These are phyloP conservation scores for Ascochyta fabae DNA, from an alignment of 2,329 filamentous ascomycete genomes.

Conservation along the genomic window DNA sequence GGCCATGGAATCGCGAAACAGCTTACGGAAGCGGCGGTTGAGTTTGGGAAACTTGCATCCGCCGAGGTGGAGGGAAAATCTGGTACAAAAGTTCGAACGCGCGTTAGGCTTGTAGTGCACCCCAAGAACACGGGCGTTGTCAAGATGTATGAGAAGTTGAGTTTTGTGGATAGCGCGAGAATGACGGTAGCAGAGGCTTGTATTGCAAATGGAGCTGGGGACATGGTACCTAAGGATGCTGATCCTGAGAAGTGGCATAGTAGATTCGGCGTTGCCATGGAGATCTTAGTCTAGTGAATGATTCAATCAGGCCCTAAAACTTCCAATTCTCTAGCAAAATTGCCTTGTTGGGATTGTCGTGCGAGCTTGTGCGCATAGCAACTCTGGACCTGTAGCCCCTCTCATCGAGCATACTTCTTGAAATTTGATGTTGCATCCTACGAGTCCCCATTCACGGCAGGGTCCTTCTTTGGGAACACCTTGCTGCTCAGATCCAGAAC, in stretches of 20 bases:
- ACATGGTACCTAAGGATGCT: conserved; percentile 1
- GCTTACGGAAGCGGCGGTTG: conserved; percentile 6
- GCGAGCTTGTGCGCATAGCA: too few species aligned
- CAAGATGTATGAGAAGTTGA: conserved; percentile 8
- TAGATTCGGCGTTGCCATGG: conserved; percentile 10
- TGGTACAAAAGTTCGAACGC: not conserved
- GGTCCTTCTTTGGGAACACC: conserved; percentile 22
- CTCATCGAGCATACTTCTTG: too few species aligned
- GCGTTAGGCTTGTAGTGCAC: conserved; percentile 9
- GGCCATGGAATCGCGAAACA: conserved; percentile 1
- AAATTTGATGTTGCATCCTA: too few species aligned
- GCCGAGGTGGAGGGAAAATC: not conserved
- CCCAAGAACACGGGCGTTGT: conserved; percentile 10
- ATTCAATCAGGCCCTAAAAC: too few species aligned
- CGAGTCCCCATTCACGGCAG: not conserved
- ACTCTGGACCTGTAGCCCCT: too few species aligned
- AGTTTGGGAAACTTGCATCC: not conserved
- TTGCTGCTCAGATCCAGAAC: conserved; percentile 28
- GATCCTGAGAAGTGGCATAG: conserved; percentile 8
- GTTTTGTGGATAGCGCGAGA: conserved; percentile 3
- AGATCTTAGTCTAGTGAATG: not conserved
- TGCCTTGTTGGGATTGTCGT: too few species aligned
- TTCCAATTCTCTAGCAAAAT: too few species aligned
- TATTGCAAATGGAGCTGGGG: conserved; percentile 7
- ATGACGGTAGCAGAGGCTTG: conserved; percentile 6